phyloP scores from a whole-genome alignment of 176 grass and related monocot species.

The Aegilops speltoides region DNA sequence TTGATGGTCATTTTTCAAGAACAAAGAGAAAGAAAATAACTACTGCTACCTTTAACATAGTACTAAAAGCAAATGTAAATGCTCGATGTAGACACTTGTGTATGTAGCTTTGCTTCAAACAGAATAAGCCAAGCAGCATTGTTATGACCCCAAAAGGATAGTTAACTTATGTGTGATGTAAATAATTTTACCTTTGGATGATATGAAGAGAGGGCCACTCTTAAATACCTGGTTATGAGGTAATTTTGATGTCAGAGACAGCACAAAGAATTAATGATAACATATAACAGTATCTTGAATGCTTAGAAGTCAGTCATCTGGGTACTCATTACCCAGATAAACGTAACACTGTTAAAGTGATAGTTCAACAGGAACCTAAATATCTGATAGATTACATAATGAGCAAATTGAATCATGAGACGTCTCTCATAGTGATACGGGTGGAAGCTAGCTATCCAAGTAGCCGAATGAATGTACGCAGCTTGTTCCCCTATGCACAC shows the following conservation, averaged over 20 bases:
- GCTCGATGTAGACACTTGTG: not conserved
- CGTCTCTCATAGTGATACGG: not conserved
- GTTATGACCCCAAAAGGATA: not conserved
- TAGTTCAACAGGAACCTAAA: not conserved
- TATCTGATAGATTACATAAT: not conserved
- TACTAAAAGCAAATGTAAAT: constrained; percentile 9
- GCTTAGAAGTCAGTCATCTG: not conserved
- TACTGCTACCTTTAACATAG: constrained; percentile 6
- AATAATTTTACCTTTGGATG: constrained; percentile 84
- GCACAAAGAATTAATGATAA: not conserved
- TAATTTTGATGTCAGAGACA: constrained; percentile 26
- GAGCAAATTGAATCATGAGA: not conserved
- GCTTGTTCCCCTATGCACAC: not conserved
- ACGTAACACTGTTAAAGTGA: not conserved
- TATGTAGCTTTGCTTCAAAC: not conserved
- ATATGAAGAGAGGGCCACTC: constrained; percentile 97
- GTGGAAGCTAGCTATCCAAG: not conserved
- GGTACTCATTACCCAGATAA: not conserved
- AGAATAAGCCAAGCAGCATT: not conserved
- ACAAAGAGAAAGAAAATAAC: not conserved
- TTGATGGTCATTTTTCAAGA: not conserved
- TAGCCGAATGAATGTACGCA: not conserved
- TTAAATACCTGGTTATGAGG: constrained; percentile 78
- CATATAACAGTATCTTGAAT: not conserved
- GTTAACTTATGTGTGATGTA: not conserved